Percentiles rank a stretch among this genome's conserved stretches.
These are phyloP conservation scores for Yamadazyma siamensis DNA, from an alignment of 1,139 yeast genomes.

Conservation along the genomic window DNA sequence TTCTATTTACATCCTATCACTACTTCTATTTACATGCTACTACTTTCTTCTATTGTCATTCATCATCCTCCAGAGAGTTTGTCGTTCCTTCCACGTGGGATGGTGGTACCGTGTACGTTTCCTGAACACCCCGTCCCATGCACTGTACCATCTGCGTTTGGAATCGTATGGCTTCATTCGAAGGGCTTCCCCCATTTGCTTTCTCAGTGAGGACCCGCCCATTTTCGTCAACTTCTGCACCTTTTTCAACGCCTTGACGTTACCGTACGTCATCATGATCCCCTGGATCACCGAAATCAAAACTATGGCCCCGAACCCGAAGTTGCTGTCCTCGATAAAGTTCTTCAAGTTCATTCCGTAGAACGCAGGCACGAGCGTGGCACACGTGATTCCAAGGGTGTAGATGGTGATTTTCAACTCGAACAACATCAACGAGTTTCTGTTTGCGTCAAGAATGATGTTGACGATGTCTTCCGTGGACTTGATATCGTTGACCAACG, in stretches of 20 bases:
- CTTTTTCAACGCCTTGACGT: slow-evolving; percentile 47
- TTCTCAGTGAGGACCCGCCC: slow-evolving; percentile 20
- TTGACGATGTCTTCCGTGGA: slow-evolving; percentile 96
- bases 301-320: slow-evolving; percentile 65
- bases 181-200: slow-evolving; percentile 5
- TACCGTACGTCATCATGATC: slow-evolving; percentile 35
- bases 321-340: slow-evolving; percentile 72
- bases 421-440: slow-evolving; percentile 88
- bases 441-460: slow-evolving; percentile 89
- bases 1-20: too few relatives aligned
- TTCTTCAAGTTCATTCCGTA: slow-evolving; percentile 96
- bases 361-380: slow-evolving; percentile 59
- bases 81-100: slow-evolving; percentile 49
- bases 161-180: slow-evolving; percentile 3
- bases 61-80: slow-evolving; percentile 73
- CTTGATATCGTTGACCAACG: slow-evolving; percentile 76
- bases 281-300: slow-evolving; percentile 47
- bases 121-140: slow-evolving; percentile 3
- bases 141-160: slow-evolving; percentile 3
- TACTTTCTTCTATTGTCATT: slow-evolving; percentile 49
- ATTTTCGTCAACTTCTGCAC: slow-evolving; percentile 69
- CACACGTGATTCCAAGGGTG: slow-evolving; percentile 80
- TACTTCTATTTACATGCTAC: slow-evolving; percentile 1
- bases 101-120: slow-evolving; percentile 25
- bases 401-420: slow-evolving; percentile 84